Conservation (phyloP, 306 rosid species). For the Vigna angularis region DNA sequence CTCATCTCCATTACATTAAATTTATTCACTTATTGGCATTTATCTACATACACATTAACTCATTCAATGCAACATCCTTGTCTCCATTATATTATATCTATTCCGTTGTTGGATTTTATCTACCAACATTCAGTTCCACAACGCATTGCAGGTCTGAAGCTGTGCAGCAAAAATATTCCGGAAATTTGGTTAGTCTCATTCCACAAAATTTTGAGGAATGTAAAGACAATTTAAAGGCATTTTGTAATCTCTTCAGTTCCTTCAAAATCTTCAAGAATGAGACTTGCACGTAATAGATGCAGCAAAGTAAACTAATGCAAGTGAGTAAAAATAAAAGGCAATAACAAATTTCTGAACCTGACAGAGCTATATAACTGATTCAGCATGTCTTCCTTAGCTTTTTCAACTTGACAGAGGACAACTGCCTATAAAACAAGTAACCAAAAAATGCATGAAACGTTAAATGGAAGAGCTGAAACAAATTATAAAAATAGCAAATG, state of each 20-base stretch:
- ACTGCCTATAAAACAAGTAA: conserved; percentile 80
- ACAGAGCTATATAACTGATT: conserved; percentile 93
- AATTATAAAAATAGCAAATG: not conserved
- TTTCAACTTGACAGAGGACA: conserved; percentile 98
- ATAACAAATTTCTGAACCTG: conserved; percentile 63
- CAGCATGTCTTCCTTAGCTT: conserved; percentile 97
- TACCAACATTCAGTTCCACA: not conserved
- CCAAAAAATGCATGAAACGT: conserved; percentile 39
- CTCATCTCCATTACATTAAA: too few relatives aligned
- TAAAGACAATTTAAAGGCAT: not conserved
- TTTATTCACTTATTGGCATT: too few relatives aligned
- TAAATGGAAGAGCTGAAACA: conserved; percentile 23
- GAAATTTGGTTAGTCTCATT: not conserved
- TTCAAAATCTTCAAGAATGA: conserved; percentile 4
- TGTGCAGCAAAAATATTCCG: not conserved
- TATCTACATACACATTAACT: too few relatives aligned
- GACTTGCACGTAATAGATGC: conserved; percentile 19
- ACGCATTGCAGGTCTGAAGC: not conserved
- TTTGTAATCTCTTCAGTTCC: not conserved
- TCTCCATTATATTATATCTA: not conserved
- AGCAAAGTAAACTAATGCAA: not conserved
- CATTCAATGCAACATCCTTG: too few relatives aligned
- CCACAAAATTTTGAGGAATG: not conserved
- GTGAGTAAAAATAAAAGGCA: conserved; percentile 10
- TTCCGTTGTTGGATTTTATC: not conserved